These are phyloP conservation scores for Karstenula rhodostoma DNA, from an alignment of 2,329 filamentous ascomycete species.

Conservation along the genomic window DNA sequence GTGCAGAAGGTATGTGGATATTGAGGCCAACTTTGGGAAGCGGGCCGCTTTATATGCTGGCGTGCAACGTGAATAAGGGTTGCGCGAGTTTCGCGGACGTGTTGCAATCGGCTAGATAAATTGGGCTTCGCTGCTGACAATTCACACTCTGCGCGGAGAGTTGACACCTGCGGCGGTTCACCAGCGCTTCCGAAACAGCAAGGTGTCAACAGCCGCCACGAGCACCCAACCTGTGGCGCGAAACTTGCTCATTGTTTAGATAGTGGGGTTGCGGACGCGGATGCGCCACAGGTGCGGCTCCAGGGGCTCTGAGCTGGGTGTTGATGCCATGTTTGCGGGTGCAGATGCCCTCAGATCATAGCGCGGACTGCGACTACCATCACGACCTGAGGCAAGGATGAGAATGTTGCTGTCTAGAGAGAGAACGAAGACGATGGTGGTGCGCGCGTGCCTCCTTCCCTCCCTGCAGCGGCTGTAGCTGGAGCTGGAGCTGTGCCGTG, in stretches of 20 bases:
- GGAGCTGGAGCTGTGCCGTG: slow-evolving; percentile 4
- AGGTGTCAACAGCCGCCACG: slow-evolving; percentile 28
- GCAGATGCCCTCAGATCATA: background rate
- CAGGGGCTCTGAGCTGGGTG: background rate
- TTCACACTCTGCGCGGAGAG: slow-evolving; percentile 26
- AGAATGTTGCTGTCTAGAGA: background rate
- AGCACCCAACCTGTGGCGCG: slow-evolving; percentile 32
- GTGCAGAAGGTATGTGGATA: background rate
- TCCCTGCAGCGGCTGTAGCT: background rate
- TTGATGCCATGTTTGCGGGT: background rate
- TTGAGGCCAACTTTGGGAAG: slow-evolving; percentile 2
- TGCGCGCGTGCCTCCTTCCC: slow-evolving; percentile 1
- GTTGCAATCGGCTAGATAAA: slow-evolving; percentile 44
- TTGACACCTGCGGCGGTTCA: slow-evolving; percentile 41
- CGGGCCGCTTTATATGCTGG: slow-evolving; percentile 15
- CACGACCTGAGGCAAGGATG: background rate
- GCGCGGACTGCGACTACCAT: background rate
- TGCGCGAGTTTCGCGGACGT: slow-evolving; percentile 46
- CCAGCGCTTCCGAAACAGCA: slow-evolving; percentile 16
- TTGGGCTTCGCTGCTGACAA: slow-evolving; percentile 42
- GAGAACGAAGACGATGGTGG: background rate
- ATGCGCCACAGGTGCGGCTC: background rate
- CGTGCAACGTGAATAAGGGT: slow-evolving; percentile 22
- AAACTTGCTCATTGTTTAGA: slow-evolving; percentile 44
- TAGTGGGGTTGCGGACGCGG: background rate